These are phyloP conservation scores for Termitomyces sp. DNA, from an alignment of 768 basidiomycete species.

Conservation along the genomic window DNA sequence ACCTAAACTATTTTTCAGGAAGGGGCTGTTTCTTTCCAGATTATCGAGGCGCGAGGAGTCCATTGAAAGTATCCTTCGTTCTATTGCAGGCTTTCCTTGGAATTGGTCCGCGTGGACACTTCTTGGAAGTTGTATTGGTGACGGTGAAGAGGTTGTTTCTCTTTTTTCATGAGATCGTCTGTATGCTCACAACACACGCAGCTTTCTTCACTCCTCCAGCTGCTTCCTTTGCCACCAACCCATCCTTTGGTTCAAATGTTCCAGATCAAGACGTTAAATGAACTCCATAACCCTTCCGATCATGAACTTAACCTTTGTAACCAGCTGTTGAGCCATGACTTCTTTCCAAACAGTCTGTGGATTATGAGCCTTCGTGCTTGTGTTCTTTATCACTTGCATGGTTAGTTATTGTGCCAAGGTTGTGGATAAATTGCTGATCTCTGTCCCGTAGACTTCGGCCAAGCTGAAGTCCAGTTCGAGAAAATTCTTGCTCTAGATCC, in stretches of 20 bases:
- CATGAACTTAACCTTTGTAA: constrained; percentile 79
- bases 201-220: constrained; percentile 43
- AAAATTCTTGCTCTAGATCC: constrained; percentile 77
- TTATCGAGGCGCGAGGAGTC: constrained; percentile 80
- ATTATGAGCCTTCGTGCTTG: constrained; percentile 82
- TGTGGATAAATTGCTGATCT: constrained; percentile 1
- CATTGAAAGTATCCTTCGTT: constrained; percentile 71
- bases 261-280: constrained; percentile 84
- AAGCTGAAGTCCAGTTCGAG: constrained; percentile 83
- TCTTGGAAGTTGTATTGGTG: constrained; percentile 71
- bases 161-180: not conserved
- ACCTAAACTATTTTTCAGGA: constrained; percentile 37
- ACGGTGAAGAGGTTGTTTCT: constrained; percentile 72
- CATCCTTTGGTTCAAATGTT: constrained; percentile 61
- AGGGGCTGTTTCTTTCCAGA: constrained; percentile 77
- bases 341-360: constrained; percentile 82
- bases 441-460: constrained; percentile 65
- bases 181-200: constrained; percentile 18
- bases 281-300: constrained; percentile 85
- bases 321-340: constrained; percentile 59
- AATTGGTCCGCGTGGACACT: constrained; percentile 95
- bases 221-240: constrained; percentile 38
- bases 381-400: constrained; percentile 86
- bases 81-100: constrained; percentile 77
- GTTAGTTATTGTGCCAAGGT: constrained; percentile 36